Conservation (phyloP, 371 early-diverging fungal species). For the Mucor sp. region DNA sequence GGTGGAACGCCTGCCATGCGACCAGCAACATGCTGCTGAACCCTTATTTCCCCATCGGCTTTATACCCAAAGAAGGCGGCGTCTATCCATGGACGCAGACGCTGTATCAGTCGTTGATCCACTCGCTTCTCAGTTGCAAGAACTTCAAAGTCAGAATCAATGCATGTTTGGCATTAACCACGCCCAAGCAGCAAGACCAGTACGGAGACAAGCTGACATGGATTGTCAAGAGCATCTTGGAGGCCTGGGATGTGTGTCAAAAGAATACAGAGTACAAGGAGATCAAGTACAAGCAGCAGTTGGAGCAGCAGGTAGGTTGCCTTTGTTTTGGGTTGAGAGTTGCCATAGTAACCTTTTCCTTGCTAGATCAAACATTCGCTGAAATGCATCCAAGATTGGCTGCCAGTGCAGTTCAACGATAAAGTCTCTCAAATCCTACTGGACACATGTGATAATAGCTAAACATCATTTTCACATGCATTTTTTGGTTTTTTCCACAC, state of each 20-base stretch:
- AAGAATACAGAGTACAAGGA: slow-evolving; percentile 56
- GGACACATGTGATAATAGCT: not conserved
- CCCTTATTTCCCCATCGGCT: slow-evolving; percentile 63
- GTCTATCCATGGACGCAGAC: slow-evolving; percentile 55
- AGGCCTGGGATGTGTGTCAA: slow-evolving; percentile 43
- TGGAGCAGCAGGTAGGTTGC: slow-evolving; percentile 50
- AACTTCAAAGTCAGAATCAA: slow-evolving; percentile 86
- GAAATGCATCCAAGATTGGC: slow-evolving; percentile 3
- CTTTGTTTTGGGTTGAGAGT: too few relatives aligned
- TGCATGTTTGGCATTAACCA: slow-evolving; percentile 69
- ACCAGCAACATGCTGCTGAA: slow-evolving; percentile 67
- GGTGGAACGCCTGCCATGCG: slow-evolving; percentile 87
- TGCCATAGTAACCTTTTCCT: too few relatives aligned
- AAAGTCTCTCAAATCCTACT: slow-evolving; percentile 9
- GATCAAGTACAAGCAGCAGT: slow-evolving; percentile 60
- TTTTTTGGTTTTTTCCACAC: not conserved
- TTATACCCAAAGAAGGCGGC: slow-evolving; percentile 23
- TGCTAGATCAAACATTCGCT: not conserved
- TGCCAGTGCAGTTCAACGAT: slow-evolving; percentile 9
- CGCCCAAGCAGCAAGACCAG: slow-evolving; percentile 41
- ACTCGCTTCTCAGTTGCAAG: slow-evolving; percentile 59
- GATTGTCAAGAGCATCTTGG: slow-evolving; percentile 48
- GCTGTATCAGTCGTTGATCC: slow-evolving; percentile 58
- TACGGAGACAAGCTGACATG: slow-evolving; percentile 54
- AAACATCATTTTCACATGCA: slow-evolving; percentile 23